Base-by-base conservation (phyloP, 345 rosid species). In the Jatropha curcas region DNA sequence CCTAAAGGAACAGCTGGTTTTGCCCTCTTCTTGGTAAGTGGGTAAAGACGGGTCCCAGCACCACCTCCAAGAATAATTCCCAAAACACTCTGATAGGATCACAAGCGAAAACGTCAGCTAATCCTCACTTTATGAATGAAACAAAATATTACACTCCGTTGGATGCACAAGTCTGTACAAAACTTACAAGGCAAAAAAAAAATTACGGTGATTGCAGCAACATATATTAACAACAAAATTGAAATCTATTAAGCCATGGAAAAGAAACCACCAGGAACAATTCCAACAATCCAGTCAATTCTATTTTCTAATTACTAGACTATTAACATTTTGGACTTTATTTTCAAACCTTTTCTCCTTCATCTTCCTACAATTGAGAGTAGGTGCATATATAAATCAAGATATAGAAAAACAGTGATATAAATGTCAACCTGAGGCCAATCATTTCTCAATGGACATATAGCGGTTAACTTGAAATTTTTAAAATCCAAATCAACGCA, bases 51-150 rank as follows among this genome's bases (percentile, higher is more conserved):
- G 14, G 98, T 93, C 60, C 98, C 97, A 35, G 98, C 98, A 5
- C 98, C 98, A 51, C 98, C 98, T 85, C 98, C 98, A 24, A 94
- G 87, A 45, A 92, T 94, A 67, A 94, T 88, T 46, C 97, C 98
- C 52, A 94, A 82, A 61, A 94, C 98, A 83, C 97, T 94, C 98
- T 94, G 82, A 71, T 74, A 55, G 48, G 31, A 67, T 10, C n/a
- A 24, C 52, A n/a, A 61, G 9, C 13, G 46, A 56, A 56, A 57
- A 57, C 10, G 5, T 30, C 22, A 65, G 65, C 72, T 12, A 67
- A 48, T 56, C 50, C 46, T 2, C 46, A 20, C 53, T 43, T 5
- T 16, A 55, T 6, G 19, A 70, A 13, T 30, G 14, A 19, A 30
- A 19, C 17, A 48, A 2, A 37, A 48, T 48, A n/a, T n/a, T n/a